Conservation (phyloP, 2,329 filamentous ascomycete species). For the Aspergillus aculeatinus region DNA sequence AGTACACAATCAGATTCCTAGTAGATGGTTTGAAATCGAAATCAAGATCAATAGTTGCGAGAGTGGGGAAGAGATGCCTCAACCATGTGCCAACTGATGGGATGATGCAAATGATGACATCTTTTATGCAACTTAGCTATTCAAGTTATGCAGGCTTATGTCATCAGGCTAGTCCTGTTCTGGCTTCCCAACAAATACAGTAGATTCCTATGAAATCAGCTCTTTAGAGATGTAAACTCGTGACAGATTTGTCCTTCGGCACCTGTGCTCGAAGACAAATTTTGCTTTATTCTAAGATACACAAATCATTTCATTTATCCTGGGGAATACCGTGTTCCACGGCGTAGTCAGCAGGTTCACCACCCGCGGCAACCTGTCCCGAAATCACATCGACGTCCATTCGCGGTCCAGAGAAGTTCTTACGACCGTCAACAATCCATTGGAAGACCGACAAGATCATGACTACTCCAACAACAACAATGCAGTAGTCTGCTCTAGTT, state of each 20-base stretch:
- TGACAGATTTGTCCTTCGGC: neutral
- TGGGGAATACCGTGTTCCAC: neutral
- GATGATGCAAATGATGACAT: neutral
- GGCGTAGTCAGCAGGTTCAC: slow-evolving; percentile 3
- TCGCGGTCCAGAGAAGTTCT: slow-evolving; percentile 58
- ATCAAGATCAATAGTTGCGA: neutral
- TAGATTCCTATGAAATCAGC: neutral
- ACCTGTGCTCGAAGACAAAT: neutral
- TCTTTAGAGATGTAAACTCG: neutral
- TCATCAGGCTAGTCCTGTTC: neutral
- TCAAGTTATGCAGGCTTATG: neutral
- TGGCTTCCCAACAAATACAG: neutral
- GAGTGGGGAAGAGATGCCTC: neutral
- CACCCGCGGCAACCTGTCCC: neutral
- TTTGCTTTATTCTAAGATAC: neutral
- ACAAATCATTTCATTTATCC: neutral
- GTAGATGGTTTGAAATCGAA: neutral
- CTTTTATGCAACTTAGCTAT: neutral
- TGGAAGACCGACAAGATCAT: slow-evolving; percentile 57
- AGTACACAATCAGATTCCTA: neutral
- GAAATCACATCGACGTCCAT: slow-evolving; percentile 42
- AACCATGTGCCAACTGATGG: neutral
- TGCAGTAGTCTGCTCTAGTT: slow-evolving; percentile 39
- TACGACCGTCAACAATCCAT: slow-evolving; percentile 61
- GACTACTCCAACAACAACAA: slow-evolving; percentile 59